Evolutionary conservation across 257 asterid genomes (phyloP), one percentile per base, ranked within the genome.

Genomic region (Capsicum chinense): DNA sequence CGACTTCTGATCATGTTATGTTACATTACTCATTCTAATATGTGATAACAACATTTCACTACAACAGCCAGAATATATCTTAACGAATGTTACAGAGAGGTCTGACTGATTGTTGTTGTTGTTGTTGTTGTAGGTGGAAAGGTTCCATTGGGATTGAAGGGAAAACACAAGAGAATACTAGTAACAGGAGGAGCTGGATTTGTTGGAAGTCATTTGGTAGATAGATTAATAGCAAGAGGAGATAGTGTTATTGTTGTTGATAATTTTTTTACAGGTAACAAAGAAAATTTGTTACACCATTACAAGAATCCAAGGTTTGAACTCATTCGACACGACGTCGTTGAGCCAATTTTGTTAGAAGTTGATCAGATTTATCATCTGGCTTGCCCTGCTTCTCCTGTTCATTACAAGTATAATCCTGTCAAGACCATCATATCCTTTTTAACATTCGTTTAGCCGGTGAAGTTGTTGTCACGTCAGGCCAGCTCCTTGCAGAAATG

Each of bases 371-470:
- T 95, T 79, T 94, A 94, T 92, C 99, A 94, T 84, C 80, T 95
- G 85, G 99, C 99, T 71, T 95, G 99, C 86, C 99, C 98, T n/a
- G 99, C 99, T n/a, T 95, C 98, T 57, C 99, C 98, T 3, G 98
- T 95, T 21, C 95, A 94, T 88, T 95, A 95, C 93, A 95, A 95
- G 88, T 93, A 88, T 87, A 95, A 95, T 85, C 99, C 99, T 12
- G 91, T 94, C 87, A 94, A 95, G 92, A 95, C 99, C 10, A 95
- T 95, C 42, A 95, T 95, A 94, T 95, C 99, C 97, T 94, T 39
- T 39, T 39, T 39, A 39, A 39, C 44, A 39, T 39, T 39, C 44
- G 3, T 39, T 39, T 39, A 39, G 2, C 1, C 3, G 33, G 33
- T 26, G 33, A 26, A 26, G 33, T 26, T 26, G 33, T 26, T 26